These are phyloP conservation scores for Aspergillus versicolor DNA, from an alignment of 2,329 filamentous ascomycete species.

Conservation along the genomic window DNA sequence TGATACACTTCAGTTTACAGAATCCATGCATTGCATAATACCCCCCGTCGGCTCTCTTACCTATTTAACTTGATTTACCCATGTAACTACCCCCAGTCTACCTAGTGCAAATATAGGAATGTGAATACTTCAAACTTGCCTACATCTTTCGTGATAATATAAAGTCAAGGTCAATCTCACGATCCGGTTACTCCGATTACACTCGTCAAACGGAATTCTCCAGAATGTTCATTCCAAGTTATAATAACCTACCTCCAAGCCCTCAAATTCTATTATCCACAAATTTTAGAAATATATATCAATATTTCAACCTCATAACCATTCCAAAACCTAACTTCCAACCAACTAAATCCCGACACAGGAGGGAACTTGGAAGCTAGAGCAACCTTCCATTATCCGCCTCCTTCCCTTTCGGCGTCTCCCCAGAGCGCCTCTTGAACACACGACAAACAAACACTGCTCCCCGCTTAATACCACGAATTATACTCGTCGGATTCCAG, in stretches of 20 bases:
- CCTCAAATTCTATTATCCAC: neutral
- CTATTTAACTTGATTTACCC: neutral
- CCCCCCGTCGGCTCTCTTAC: neutral
- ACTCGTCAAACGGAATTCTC: neutral
- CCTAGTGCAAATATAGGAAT: neutral
- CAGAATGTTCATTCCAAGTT: neutral
- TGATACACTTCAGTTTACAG: neutral
- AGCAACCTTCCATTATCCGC: conserved; percentile 30
- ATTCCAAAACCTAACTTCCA: neutral
- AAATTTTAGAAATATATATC: neutral
- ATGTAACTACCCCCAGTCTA: neutral
- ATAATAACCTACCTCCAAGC: neutral
- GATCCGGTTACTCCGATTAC: too few species aligned
- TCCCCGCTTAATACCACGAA: conserved; percentile 22
- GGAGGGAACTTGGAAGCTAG: neutral
- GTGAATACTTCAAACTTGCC: neutral
- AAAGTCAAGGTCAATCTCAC: too few species aligned
- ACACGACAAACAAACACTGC: conserved; percentile 28
- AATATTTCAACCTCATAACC: neutral
- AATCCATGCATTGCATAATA: neutral
- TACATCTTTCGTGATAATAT: too few species aligned
- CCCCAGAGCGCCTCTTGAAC: conserved; percentile 32
- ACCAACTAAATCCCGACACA: neutral
- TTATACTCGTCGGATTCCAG: conserved; percentile 37
- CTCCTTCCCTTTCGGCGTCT: conserved; percentile 29